Base-by-base conservation (phyloP, 148 eudicot species). In the Polygonum aviculare region DNA sequence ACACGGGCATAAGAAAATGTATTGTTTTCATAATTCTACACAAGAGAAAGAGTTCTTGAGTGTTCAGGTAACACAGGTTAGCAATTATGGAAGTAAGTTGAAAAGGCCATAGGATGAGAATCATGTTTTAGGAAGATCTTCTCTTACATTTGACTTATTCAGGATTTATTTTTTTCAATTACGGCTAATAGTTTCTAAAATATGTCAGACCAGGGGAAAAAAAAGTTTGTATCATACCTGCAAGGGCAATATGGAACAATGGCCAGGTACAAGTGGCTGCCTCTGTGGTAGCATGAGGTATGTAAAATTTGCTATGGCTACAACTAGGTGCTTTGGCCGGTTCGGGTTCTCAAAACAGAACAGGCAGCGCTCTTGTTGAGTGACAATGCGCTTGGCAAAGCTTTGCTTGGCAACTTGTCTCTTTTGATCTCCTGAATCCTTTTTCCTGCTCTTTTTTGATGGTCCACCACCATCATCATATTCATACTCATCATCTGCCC, bases 401-500 rank as follows among this genome's bases (percentile, higher is more conserved):
- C 67, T 75, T 72, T 83, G 79, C 65, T 72, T 83, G 72, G 78
- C 76, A 72, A 75, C 81, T 75, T 83, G 75, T 59, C 57, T 85
- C 40, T 77, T 86, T 69, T 80, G 84, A 49, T 76, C 83, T 72
- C 65, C 88, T 36, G 81, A 84, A 52, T 79, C 87, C 88, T 87
- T 90, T 76, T 85, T 89, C 79, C 77, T 81, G 69, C 74, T 82
- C 83, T 87, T 90, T 85, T 78, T 95, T 69, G 81, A 79, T 39
- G 97, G 96, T 35, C 87, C 94, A 47, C 82, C 96, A 69, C 88
- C 94, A 48, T 85, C 95, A 73, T 89, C 97, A 80, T 81, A 89
- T 79, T 95, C 99, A 81, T 95, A 95, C 84, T 95, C 97, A 81
- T 90, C 97, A 81, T 95, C 99, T 59, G 96, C 97, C 79, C 75